Percentiles rank a stretch among this genome's conserved stretches.
Evolutionary conservation across 2,329 filamentous ascomycete species (phyloP).

Genomic region (Fusarium chlamydosporum): DNA sequence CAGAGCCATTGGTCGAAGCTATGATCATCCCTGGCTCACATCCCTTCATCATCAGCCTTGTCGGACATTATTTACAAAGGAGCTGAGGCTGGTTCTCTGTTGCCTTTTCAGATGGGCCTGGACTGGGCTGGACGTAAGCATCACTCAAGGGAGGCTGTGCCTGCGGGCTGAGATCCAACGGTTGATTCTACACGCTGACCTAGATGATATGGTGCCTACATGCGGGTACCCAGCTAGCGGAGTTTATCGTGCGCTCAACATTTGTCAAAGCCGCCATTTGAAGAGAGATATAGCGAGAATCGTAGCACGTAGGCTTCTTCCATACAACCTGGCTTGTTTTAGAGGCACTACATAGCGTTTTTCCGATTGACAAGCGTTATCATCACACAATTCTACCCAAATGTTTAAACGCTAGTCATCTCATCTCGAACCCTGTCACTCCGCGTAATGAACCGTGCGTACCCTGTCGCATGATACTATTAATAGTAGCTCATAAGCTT

Average conservation of each 20-base stretch:
- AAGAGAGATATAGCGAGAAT: background rate
- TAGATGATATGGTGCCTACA: background rate
- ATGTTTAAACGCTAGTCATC: background rate
- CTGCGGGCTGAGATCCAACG: slow-evolving; percentile 14
- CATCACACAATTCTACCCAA: background rate
- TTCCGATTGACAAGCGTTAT: background rate
- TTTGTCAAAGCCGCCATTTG: background rate
- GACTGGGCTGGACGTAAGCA: slow-evolving; percentile 5
- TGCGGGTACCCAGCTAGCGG: background rate
- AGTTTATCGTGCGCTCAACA: background rate
- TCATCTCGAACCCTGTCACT: slow-evolving; percentile 9
- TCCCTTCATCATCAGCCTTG: slow-evolving; percentile 25
- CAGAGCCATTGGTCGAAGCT: slow-evolving; percentile 2
- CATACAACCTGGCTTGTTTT: background rate
- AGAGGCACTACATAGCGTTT: background rate
- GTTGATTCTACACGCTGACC: slow-evolving; percentile 16
- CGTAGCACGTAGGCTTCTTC: background rate
- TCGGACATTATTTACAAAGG: slow-evolving; percentile 1
- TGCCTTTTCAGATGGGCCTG: slow-evolving; percentile 3
- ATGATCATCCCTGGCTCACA: slow-evolving; percentile 22
- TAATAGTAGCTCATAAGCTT: slow-evolving; percentile 40
- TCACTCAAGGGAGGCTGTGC: slow-evolving; percentile 32
- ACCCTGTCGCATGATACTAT: slow-evolving; percentile 30
- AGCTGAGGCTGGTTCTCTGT: slow-evolving; percentile 7
- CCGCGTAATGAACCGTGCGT: slow-evolving; percentile 9